Base-by-base conservation (phyloP, 352 stramenopile genomes). In the Phytopythium ostracodes region DNA sequence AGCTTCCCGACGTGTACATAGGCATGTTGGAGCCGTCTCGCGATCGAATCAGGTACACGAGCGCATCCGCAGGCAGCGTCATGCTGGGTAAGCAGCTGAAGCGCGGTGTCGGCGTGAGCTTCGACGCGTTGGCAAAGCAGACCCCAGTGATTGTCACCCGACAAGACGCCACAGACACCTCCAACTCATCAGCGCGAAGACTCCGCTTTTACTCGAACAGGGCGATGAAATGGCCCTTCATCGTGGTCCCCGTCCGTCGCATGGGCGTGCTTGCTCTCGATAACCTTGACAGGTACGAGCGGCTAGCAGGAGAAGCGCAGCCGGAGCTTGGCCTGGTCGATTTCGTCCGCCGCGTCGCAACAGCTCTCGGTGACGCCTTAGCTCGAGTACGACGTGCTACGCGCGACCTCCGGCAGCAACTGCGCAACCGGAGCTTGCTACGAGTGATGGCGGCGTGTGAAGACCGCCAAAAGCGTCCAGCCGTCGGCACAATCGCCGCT, bases 311-410 rank as follows among this genome's bases (percentile, higher is more conserved):
- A 17, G 76, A 82, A 43, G 2, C 59, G 0, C 81, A 91, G 22
- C 85, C 85, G 18, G 85, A 94, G 64, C 68, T 91, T 15, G 85
- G 85, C 0, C 53, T 94, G 15, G 73, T 92, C n/a, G 85, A 94
- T 58, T 92, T 90, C 54, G 56, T 94, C 12, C 67, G 70, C 11
- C 77, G 73, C 44, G 64, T 87, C 15, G 78, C 70, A 0, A 7
- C 27, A 0, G 43, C 47, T 12, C 22, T 89, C 2, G 68, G 52
- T 4, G 38, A 58, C 1, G 68, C 65, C 1, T 33, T 88, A 3
- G 29, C 15, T 0, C 7, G 22, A 0, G 63, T 72, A 2, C 71
- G 75, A 1, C 10, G 22, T 6, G 15, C 35, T 3, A 43, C 73
- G 29, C 42, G 50, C 24, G 40, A 31, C 14, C 17, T 66, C 47